A percentile compares a stretch with the other conserved stretches of the same genome.
These are phyloP conservation scores for Botrytis sinoallii DNA, from an alignment of 2,329 filamentous ascomycete genomes.

Conservation along the genomic window DNA sequence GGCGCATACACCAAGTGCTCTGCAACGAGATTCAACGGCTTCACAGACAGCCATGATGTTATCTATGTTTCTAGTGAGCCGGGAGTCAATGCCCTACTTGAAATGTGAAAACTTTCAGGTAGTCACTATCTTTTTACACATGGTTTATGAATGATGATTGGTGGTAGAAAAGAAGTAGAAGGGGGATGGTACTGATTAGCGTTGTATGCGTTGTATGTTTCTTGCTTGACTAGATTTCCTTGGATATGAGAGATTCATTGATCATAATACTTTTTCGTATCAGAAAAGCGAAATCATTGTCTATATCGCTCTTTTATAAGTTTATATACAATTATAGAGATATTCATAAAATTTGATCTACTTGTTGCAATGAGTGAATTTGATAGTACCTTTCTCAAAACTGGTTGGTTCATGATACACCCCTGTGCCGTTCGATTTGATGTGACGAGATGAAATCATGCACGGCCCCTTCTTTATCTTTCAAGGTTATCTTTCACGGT, in stretches of 20 bases:
- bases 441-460: not conserved
- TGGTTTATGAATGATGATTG: too few species aligned
- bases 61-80: conserved; percentile 95
- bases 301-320: not conserved
- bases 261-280: not conserved
- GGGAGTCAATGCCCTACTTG: conserved; percentile 72
- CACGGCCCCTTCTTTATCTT: conserved; percentile 4
- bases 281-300: not conserved
- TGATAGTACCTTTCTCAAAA: not conserved
- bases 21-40: conserved; percentile 96
- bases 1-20: conserved; percentile 98
- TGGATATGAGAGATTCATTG: not conserved
- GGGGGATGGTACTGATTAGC: not conserved
- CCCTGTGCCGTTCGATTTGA: not conserved
- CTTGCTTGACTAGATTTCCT: not conserved
- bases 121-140: not conserved
- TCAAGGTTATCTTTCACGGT: not conserved
- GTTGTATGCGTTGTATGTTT: not conserved
- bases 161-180: not conserved
- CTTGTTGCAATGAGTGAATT: not conserved
- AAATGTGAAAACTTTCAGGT: conserved; percentile 24
- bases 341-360: not conserved
- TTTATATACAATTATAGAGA: not conserved
- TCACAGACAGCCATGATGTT: conserved; percentile 86
- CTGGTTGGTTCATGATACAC: not conserved